A percentile compares a stretch with the other conserved stretches of the same genome.
phyloP scores from a whole-genome alignment of 768 basidiomycete genomes.

The Agrocybe pediades region DNA sequence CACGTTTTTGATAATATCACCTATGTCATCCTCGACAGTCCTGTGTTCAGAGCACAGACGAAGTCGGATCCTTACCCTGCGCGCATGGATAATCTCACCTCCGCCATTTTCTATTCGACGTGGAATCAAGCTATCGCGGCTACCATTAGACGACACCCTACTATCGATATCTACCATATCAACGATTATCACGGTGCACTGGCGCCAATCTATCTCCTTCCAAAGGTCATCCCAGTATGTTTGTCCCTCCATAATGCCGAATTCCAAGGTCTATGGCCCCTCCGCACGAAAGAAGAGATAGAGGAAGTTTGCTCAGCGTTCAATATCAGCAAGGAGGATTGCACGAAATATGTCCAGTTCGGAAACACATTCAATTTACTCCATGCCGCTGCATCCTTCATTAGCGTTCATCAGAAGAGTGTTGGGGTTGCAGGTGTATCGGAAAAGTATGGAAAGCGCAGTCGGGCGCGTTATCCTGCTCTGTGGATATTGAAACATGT shows the following conservation, averaged over 20 bases:
- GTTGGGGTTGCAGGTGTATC: conserved; percentile 95
- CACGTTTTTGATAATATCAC: conserved; percentile 95
- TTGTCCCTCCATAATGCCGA: conserved; percentile 96
- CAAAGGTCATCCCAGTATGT: conserved; percentile 88
- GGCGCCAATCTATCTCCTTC: conserved; percentile 87
- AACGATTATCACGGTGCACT: conserved; percentile 96
- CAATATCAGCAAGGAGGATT: conserved; percentile 95
- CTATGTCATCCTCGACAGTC: conserved; percentile 90
- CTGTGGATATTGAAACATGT: conserved; percentile 96
- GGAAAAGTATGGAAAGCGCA: conserved; percentile 96
- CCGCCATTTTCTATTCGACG: conserved; percentile 96
- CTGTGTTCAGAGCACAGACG: conserved; percentile 95
- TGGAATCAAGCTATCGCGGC: conserved; percentile 98
- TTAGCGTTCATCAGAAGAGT: conserved; percentile 91
- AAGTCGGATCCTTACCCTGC: conserved; percentile 95
- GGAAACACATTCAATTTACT: conserved; percentile 97
- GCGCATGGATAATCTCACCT: conserved; percentile 95
- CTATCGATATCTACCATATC: conserved; percentile 92
- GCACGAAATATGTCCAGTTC: conserved; percentile 96
- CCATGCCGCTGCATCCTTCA: conserved; percentile 91
- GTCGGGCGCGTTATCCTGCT: conserved; percentile 95
- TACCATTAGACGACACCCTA: conserved; percentile 82
- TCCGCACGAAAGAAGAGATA: conserved; percentile 97
- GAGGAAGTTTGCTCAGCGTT: conserved; percentile 98
- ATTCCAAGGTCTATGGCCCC: conserved; percentile 96